Evolutionary conservation across 352 stramenopile species (phyloP), one percentile per base, ranked within the genome.

Genomic region (Pilasporangium apinafurcum): DNA sequence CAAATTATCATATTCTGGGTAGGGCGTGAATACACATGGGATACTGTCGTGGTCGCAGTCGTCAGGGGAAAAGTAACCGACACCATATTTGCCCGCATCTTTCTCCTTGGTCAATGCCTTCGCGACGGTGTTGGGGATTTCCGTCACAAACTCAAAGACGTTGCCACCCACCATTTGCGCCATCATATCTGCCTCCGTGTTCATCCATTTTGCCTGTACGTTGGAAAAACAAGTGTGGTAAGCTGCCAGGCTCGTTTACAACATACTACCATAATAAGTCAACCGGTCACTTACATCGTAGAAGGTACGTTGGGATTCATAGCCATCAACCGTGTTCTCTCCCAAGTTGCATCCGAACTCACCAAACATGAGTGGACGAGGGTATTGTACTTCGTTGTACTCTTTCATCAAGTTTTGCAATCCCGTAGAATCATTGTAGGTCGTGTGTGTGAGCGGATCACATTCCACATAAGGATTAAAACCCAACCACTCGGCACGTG

Each of bases 391-490:
- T 17, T 54, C 46, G 18, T 58, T 53, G 59, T 69, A 73, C 40
- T 53, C 54, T 16, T 22, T 39, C 56, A 73, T 64, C 31, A 73
- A 55, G 38, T 53, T 57, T 25, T 69, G 37, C 9, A 73, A 46
- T 30, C 62, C 62, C 30, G 44, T 40, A 37, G 62, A 68, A 24
- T 69, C 28, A 10, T 25, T 18, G 40, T 69, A 73, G 38, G 44
- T 29, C 24, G 48, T 51, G 53, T 71, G 45, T 34, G 29, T 62
- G 10, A 27, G 29, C 7, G 51, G 50, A 35, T 76, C 65, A 26
- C 65, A 76, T 44, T 70, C 57, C 17, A 72, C 57, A 40, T 76
- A 76, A 34, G 57, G 57, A 49, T 76, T 76, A 49, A 72, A 69
- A 5, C 65, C 65, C n/a, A 67, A 44, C 65, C 65, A 76, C 30